Evolutionary conservation across 177 flowering plant species (phyloP), one percentile per base, ranked within the genome.

Genomic region (Vitis hybrid): DNA sequence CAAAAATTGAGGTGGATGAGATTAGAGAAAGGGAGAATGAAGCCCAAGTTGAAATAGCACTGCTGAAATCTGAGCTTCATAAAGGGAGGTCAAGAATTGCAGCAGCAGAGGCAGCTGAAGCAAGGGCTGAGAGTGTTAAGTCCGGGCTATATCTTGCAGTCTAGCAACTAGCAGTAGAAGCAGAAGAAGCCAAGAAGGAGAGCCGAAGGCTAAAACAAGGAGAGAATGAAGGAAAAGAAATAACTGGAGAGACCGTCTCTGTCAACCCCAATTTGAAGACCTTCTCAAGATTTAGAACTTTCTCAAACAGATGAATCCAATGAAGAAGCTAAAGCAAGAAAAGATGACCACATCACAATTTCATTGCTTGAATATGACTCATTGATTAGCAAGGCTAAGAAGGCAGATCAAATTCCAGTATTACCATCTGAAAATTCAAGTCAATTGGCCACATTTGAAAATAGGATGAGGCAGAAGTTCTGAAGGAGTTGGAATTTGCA

Each of bases 181-280:
- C 79, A 51, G 82, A 80, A 34, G 81, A 82, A 67, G 81, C 83
- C 61, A 85, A 83, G 74, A 77, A 67, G 30, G 84, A 83, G 52
- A 75, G 71, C 9, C 56, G 10, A 57, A 69, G 61, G 52, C 45
- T 79, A 60, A 81, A 77, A 68, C 71, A 71, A 69, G 71, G 56
- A 71, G 65, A 60, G 11, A 55, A 45, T 50, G 56, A 66, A 5
- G 71, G 14, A 48, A 71, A 45, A 4, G 72, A 72, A 63, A 70
- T 68, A 58, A 17, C 56, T 50, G 77, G 32, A 12, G 54, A 19
- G 56, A 50, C 61, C 15, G 18, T 15, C 21, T 21, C 14, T 60
- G 50, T 64, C 55, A 9, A 48, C 11, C 30, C 52, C 67, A 34
- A 15, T 19, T 18, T 3, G 64, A 63, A 7, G 40, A 50, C 60